phyloP scores from a whole-genome alignment of 495 filamentous ascomycete species.

The Tuber brumale region DNA sequence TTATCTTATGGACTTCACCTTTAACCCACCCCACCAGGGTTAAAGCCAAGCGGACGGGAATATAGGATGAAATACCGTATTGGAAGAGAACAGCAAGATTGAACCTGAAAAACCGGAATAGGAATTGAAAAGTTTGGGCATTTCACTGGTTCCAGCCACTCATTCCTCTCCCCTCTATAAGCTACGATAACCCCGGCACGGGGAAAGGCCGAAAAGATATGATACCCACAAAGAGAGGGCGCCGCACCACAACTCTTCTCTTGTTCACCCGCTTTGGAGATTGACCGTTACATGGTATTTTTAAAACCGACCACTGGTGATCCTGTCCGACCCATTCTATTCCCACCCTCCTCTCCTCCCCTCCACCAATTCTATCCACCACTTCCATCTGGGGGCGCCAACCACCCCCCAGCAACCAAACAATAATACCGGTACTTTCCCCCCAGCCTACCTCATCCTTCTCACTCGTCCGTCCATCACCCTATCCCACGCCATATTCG shows the following conservation, averaged over 20 bases:
- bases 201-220: not conserved
- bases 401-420: not conserved
- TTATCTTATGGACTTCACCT: constrained; percentile 14
- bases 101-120: not conserved
- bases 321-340: constrained; percentile 18
- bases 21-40: not conserved
- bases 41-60: not conserved
- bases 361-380: not conserved
- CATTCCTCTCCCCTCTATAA: not conserved
- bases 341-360: constrained; percentile 13
- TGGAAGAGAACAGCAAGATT: constrained; percentile 3
- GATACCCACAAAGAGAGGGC: not conserved
- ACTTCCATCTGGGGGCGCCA: not conserved
- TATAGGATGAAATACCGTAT: not conserved
- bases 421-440: not conserved
- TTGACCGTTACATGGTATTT: not conserved
- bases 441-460: not conserved
- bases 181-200: not conserved
- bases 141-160: not conserved
- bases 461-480: not conserved
- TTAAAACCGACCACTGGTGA: not conserved
- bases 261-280: not conserved
- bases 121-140: not conserved
- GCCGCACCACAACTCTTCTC: not conserved
- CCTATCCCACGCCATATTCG: not conserved